A percentile compares a stretch with the other conserved stretches of the same genome.
Conservation (phyloP, 257 asterid species). For the Solanum paucissectum region DNA sequence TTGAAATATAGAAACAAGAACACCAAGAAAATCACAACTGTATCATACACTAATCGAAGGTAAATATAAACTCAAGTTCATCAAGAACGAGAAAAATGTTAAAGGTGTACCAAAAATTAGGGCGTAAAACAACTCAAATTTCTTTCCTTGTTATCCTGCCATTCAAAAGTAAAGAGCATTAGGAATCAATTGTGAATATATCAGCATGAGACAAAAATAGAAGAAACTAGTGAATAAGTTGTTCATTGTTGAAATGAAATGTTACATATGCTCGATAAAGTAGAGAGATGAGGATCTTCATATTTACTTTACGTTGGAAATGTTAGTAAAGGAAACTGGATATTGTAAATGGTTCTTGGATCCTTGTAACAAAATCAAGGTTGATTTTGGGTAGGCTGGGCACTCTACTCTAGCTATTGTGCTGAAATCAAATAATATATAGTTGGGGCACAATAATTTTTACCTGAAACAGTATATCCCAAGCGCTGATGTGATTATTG, state of each 20-base stretch:
- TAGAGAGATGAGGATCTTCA: too few species aligned
- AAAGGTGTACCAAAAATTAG: not conserved
- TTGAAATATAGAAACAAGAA: not conserved
- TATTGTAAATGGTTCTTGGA: not conserved
- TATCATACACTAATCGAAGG: not conserved
- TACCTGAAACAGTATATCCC: slow-evolving; percentile 92
- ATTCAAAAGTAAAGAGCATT: not conserved
- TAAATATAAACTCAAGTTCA: not conserved
- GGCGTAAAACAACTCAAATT: slow-evolving; percentile 29
- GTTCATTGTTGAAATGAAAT: too few species aligned
- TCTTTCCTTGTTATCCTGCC: slow-evolving; percentile 83
- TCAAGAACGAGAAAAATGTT: not conserved
- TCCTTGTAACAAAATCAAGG: not conserved
- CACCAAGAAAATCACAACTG: not conserved
- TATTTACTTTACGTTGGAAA: not conserved
- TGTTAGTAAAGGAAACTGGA: not conserved
- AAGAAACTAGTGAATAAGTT: too few species aligned
- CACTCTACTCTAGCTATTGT: not conserved
- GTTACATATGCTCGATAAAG: too few species aligned
- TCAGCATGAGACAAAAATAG: too few species aligned
- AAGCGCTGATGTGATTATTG: slow-evolving; percentile 60
- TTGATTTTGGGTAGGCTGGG: not conserved
- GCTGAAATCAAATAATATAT: not conserved
- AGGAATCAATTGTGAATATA: not conserved
- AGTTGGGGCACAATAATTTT: not conserved